These are phyloP conservation scores for Dryadomyces sulphureus DNA, from an alignment of 2,329 filamentous ascomycete species.

Conservation along the genomic window DNA sequence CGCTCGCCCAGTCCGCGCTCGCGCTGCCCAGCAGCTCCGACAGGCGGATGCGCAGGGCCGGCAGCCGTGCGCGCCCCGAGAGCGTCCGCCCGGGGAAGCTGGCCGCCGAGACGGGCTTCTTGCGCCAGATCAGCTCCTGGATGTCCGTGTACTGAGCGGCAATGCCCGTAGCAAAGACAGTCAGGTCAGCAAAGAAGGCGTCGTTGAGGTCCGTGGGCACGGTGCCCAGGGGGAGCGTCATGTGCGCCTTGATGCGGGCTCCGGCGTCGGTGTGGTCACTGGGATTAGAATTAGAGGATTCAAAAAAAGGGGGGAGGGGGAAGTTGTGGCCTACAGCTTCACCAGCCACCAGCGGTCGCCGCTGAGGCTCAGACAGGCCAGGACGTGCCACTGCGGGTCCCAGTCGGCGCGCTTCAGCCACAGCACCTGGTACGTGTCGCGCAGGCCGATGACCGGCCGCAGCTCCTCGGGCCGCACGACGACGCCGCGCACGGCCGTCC, in stretches of 20 bases:
- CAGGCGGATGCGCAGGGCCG: conserved; percentile 32
- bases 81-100: conserved; percentile 22
- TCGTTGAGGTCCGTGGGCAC: conserved; percentile 29
- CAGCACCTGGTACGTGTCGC: conserved; percentile 46
- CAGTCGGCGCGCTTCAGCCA: conserved; percentile 63
- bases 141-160: conserved; percentile 35
- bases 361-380: conserved; percentile 52
- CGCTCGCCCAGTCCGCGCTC: conserved; percentile 34
- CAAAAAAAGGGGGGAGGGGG: conserved; percentile 26
- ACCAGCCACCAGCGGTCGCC: conserved; percentile 72
- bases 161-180: conserved; percentile 32
- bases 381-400: conserved; percentile 57
- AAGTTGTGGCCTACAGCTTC: conserved; percentile 36
- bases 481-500: conserved; percentile 33
- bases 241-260: conserved; percentile 9
- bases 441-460: conserved; percentile 44
- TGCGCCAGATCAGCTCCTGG: conserved; percentile 29
- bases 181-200: conserved; percentile 36
- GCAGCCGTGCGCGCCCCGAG: conserved; percentile 28
- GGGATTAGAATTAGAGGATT: conserved; percentile 10
- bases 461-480: conserved; percentile 38
- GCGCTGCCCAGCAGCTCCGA: conserved; percentile 22
- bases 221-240: conserved; percentile 14
- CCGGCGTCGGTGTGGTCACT: conserved; percentile 5
- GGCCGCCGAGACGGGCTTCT: conserved; percentile 23